These are phyloP conservation scores for Eucalyptus cloeziana DNA, from an alignment of 345 rosid genomes.

Conservation along the genomic window DNA sequence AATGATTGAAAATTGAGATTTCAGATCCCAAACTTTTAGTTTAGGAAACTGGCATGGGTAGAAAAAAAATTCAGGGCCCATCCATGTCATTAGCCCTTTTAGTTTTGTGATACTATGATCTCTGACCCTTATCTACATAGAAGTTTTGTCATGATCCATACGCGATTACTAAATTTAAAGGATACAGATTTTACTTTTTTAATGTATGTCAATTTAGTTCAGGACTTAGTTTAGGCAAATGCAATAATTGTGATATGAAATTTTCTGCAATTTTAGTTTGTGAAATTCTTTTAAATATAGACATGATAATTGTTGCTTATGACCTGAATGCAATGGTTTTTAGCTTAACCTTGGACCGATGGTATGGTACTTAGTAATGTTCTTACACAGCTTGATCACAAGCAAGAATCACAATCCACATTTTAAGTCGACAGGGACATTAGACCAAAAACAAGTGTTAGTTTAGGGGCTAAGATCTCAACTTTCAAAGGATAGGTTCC, in stretches of 20 bases:
- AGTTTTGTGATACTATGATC: neutral
- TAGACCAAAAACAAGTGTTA: neutral
- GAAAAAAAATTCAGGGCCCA: neutral
- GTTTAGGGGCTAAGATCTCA: neutral
- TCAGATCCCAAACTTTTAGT: neutral
- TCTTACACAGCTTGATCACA: neutral
- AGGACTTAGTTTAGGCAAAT: neutral
- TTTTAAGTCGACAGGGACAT: neutral
- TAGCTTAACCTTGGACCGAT: neutral
- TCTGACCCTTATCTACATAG: neutral
- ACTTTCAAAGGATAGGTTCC: neutral
- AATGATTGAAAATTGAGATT: neutral
- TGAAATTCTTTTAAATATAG: neutral
- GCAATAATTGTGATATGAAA: neutral
- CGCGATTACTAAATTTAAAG: neutral
- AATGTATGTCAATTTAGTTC: neutral
- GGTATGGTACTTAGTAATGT: neutral
- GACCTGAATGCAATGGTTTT: neutral
- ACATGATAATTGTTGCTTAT: neutral
- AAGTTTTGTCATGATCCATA: neutral
- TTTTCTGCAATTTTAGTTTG: neutral
- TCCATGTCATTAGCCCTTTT: neutral
- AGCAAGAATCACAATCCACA: neutral
- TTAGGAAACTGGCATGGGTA: neutral
- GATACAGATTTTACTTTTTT: neutral